Base-by-base conservation (phyloP, 768 basidiomycete genomes). In the Grammothele lineata region DNA sequence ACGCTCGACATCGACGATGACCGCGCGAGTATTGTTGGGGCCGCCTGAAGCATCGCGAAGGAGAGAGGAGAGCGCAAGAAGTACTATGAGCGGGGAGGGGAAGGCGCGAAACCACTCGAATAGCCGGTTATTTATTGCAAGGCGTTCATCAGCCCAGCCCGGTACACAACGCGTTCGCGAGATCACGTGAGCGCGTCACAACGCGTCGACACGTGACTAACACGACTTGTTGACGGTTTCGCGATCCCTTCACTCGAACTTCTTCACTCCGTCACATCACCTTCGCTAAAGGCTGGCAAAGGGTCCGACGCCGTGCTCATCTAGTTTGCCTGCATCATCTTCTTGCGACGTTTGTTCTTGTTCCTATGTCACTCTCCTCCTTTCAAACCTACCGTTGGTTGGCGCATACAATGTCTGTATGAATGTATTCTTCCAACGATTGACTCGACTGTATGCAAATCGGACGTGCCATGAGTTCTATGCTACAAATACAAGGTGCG, bases 1-100 rank as follows among this genome's bases (percentile, higher is more conserved):
- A 81, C 66, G 61, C 81, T 83, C 4, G 76, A 73, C 37, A 66
- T 63, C 0, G 81, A 83, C 32, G 75, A 74, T 2, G 78, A 82
- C 50, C 82, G 71, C 8, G 77, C 74, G 22, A 83, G 69, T 34
- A 30, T 30, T 7, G 27, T 7, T 7, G 27, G 27, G 7, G 27
- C 14, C 27, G 27, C 27, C 8, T 7, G 27, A 14, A 30, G 8
- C 27, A 30, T 30, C 27, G 12, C 10, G 26, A 17, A 24, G 40
- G 23, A 4, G 22, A 24, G 12, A 15, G 19, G 37, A 11, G 18
- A 10, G 27, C 27, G n/a, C n/a, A n/a, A n/a, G n/a, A n/a, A n/a
- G n/a, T n/a, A n/a, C n/a, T n/a, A n/a, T n/a, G n/a, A n/a, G 27
- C 27, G 32, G 32, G 35, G 38, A 19, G 36, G 12, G 47, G 26